A percentile compares a stretch with the other conserved stretches of the same genome.
phyloP scores from a whole-genome alignment of 78 protist species.

The Dictyostelium brefeldianum region DNA sequence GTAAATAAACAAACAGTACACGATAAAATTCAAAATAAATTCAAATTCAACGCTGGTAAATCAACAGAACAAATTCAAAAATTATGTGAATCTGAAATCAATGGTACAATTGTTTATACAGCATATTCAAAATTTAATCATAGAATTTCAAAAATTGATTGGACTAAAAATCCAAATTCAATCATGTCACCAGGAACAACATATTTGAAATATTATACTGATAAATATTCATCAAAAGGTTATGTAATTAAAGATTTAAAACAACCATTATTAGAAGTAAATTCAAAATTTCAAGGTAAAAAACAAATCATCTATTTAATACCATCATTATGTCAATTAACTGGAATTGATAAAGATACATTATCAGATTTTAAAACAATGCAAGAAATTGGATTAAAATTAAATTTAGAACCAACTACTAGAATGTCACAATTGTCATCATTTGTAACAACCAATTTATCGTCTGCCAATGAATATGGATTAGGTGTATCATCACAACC shows the following conservation, averaged over 20 bases:
- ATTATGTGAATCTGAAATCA: too few relatives aligned
- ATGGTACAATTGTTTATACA: constrained; percentile 5
- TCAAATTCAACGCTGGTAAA: neutral
- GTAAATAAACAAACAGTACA: neutral
- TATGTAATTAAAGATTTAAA: neutral
- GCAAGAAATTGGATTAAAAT: neutral
- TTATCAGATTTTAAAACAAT: neutral
- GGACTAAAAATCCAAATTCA: neutral
- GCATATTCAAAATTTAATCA: constrained; percentile 10
- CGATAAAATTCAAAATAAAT: neutral
- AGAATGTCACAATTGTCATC: neutral
- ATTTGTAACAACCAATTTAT: too few relatives aligned
- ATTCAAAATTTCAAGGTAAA: neutral
- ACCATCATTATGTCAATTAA: neutral
- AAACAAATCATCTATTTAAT: constrained; percentile 17
- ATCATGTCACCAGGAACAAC: neutral
- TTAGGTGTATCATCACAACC: neutral
- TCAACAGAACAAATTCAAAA: neutral
- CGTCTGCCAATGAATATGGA: too few relatives aligned
- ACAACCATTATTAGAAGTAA: constrained; percentile 13
- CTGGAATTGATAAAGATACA: constrained; percentile 5
- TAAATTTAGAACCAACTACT: neutral
- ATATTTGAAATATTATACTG: neutral
- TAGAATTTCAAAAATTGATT: neutral
- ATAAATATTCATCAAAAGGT: neutral